Evolutionary conservation across 2,329 filamentous ascomycete species (phyloP), one percentile per base, ranked within the genome.

Genomic region (Penicillium oxalicum): DNA sequence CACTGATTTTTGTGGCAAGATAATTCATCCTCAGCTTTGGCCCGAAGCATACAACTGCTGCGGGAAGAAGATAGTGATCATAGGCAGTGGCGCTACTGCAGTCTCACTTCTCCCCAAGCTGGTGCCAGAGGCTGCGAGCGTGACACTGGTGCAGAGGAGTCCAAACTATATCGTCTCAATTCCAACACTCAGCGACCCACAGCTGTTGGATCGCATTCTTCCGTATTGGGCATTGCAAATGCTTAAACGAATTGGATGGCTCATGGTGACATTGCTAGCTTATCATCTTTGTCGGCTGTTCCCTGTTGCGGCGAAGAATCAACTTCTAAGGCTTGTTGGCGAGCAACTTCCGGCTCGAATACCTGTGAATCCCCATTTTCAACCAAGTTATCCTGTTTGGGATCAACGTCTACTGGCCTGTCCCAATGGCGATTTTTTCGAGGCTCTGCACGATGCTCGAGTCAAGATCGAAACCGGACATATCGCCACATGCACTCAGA

Each of bases 81-180:
- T 46, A 12, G 44, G 44, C 8, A 40, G 36, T 28, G 44, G 44
- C 7, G 44, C 44, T 5, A 46, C 44, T 13, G 44, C 44, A 8
- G 38, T 46, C 4, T 40, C 44, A 2, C 36, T 46, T 6, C 27
- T 40, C 5, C 44, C 44, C 7, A 46, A 46, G 13, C 35, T 46
- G 7, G 36, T 37, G 5, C 32, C 33, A 18, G 34, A 40, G 27
- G 44, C 44, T 6, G 44, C n/a, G 25, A 27, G 38, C 12, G 44
- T 46, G n/a, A 46, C 44, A 4, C 39, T 46, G 44, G 28, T 46
- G 9, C 44, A 46, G 32, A 36, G 44, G 13, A 40, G 36, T 33
- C 44, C 44, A 4, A 40, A 36, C 1, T 46, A 46, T 24, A 28
- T 46, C 6, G 26, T 33, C 9, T 40, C 36, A 12, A 11, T 46